Percentiles rank a stretch among this genome's conserved stretches.
phyloP scores from a whole-genome alignment of 768 basidiomycete species.

The Mrakia hoshinonis region DNA sequence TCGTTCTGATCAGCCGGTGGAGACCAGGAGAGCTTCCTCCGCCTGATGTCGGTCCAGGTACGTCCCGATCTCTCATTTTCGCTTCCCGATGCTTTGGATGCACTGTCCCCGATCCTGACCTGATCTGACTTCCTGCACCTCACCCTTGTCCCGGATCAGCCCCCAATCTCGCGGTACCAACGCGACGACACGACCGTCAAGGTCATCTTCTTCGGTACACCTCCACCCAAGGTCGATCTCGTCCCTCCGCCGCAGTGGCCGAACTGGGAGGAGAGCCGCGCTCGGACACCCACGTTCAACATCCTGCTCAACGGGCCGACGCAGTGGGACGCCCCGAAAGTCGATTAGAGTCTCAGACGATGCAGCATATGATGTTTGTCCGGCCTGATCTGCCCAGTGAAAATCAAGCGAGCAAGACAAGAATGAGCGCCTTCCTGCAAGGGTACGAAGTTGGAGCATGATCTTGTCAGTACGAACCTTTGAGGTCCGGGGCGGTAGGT shows the following conservation, averaged over 20 bases:
- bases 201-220: conserved; percentile 17
- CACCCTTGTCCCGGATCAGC: not conserved
- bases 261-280: not conserved
- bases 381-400: too few species aligned
- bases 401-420: too few species aligned
- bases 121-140: not conserved
- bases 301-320: not conserved
- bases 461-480: too few species aligned
- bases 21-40: conserved; percentile 15
- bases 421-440: too few species aligned
- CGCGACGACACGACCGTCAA: conserved; percentile 30
- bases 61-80: not conserved
- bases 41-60: conserved; percentile 21
- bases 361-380: too few species aligned
- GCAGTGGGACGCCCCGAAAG: not conserved
- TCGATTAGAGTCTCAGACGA: too few species aligned
- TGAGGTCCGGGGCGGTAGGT: too few species aligned
- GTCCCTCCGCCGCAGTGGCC: not conserved
- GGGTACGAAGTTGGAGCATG: too few species aligned
- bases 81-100: not conserved
- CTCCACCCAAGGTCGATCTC: not conserved
- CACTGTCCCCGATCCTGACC: not conserved
- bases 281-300: not conserved
- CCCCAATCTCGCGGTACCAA: conserved; percentile 20
- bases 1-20: conserved; percentile 5